phyloP scores from a whole-genome alignment of 1,139 yeast species.

The Candida freyschussii region DNA sequence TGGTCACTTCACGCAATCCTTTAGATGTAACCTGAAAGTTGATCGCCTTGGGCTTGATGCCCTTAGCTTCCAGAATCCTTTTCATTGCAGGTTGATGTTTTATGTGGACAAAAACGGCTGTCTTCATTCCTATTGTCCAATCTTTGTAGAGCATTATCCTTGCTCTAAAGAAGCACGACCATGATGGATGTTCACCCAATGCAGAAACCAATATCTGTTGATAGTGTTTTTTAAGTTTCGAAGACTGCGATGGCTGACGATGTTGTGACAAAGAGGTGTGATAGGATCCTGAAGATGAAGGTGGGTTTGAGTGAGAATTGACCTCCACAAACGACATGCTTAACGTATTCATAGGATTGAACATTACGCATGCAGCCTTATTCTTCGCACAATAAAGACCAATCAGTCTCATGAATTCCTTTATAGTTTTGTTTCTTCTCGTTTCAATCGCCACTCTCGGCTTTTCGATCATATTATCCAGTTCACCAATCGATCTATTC shows the following conservation, averaged over 20 bases:
- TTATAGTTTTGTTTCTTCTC: constrained; percentile 11
- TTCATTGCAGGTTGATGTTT: constrained; percentile 16
- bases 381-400: constrained; percentile 14
- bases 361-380: constrained; percentile 15
- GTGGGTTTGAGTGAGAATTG: constrained; percentile 2
- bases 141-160: constrained; percentile 22
- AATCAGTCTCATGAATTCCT: constrained; percentile 15
- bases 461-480: constrained; percentile 7
- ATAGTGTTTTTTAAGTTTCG: constrained; percentile 10
- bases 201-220: constrained; percentile 21
- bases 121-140: constrained; percentile 9
- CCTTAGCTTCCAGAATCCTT: constrained; percentile 9
- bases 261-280: too few relatives aligned
- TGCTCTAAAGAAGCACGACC: constrained; percentile 17
- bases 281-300: constrained; percentile 4
- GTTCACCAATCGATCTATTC: constrained; percentile 13
- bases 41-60: constrained; percentile 8
- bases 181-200: constrained; percentile 19
- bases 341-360: constrained; percentile 15
- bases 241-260: constrained; percentile 5
- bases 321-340: constrained; percentile 22
- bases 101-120: constrained; percentile 17
- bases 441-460: constrained; percentile 6
- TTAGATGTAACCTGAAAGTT: constrained; percentile 7
- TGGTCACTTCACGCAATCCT: constrained; percentile 9